phyloP scores from a whole-genome alignment of 495 filamentous ascomycete genomes.

The Letharia lupina region DNA sequence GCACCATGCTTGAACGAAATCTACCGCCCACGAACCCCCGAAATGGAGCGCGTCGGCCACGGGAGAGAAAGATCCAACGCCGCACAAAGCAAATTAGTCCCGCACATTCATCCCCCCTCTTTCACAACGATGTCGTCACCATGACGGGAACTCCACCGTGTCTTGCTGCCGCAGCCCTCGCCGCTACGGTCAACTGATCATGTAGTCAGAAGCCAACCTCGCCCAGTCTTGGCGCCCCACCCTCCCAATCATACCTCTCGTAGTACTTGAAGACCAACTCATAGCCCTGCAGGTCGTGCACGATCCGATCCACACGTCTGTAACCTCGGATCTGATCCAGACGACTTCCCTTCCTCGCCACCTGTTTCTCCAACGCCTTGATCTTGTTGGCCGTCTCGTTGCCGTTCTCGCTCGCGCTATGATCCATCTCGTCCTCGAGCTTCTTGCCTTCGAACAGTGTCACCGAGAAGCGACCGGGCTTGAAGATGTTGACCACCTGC shows the following conservation, averaged over 20 bases:
- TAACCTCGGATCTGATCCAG: conserved; percentile 87
- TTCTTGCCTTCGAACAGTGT: conserved; percentile 92
- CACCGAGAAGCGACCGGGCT: conserved; percentile 90
- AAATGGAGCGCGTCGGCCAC: background rate
- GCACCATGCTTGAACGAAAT: background rate
- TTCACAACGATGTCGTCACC: background rate
- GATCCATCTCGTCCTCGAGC: conserved; percentile 34
- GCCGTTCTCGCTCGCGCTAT: conserved; percentile 27
- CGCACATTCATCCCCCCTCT: background rate
- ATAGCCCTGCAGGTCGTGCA: conserved; percentile 96
- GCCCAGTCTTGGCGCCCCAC: conserved; percentile 65
- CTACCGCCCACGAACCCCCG: background rate
- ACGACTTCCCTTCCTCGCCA: conserved; percentile 48
- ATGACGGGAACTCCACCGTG: background rate
- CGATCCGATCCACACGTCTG: conserved; percentile 82
- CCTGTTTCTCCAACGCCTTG: conserved; percentile 40
- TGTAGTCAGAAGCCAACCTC: conserved; percentile 40
- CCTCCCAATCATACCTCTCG: conserved; percentile 85
- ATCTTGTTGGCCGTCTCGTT: conserved; percentile 13
- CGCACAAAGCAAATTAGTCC: background rate
- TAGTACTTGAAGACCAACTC: conserved; percentile 96
- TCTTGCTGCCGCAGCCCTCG: background rate
- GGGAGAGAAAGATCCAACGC: background rate
- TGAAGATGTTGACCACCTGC: conserved; percentile 92
- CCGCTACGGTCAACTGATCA: background rate